Conservation (phyloP, 2,329 filamentous ascomycete genomes). For the Apiospora saccharicola region DNA sequence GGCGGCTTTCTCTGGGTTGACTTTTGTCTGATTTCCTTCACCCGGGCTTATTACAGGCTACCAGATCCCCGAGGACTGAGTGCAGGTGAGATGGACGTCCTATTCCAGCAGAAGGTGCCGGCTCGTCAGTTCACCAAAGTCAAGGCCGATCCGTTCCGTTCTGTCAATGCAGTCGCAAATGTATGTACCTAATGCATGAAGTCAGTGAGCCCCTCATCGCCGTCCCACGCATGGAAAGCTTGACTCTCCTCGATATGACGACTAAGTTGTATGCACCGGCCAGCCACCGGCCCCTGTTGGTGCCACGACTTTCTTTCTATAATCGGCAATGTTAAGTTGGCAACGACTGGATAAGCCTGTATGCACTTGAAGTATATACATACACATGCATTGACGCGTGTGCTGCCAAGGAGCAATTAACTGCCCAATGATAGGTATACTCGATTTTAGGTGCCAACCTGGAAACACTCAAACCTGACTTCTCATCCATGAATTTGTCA, state of each 20-base stretch:
- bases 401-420: not conserved
- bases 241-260: not conserved
- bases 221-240: not conserved
- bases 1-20: constrained; percentile 37
- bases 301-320: not conserved
- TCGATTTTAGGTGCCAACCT: not conserved
- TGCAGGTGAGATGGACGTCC: constrained; percentile 51
- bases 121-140: constrained; percentile 5
- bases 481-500: not conserved
- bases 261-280: not conserved
- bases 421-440: not conserved
- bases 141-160: not conserved
- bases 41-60: constrained; percentile 49
- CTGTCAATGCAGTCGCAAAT: too few relatives aligned
- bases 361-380: not conserved
- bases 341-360: constrained; percentile 3
- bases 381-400: not conserved
- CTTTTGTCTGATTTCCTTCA: constrained; percentile 46
- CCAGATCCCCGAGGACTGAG: constrained; percentile 51
- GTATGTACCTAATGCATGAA: not conserved
- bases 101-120: constrained; percentile 44
- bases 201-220: not conserved
- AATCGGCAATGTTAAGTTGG: not conserved
- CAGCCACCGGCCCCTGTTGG: not conserved
- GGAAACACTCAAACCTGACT: not conserved